Evolutionary conservation across 2,329 filamentous ascomycete genomes (phyloP), one percentile per base, ranked within the genome.

Genomic region (Hypoxylon sp.): DNA sequence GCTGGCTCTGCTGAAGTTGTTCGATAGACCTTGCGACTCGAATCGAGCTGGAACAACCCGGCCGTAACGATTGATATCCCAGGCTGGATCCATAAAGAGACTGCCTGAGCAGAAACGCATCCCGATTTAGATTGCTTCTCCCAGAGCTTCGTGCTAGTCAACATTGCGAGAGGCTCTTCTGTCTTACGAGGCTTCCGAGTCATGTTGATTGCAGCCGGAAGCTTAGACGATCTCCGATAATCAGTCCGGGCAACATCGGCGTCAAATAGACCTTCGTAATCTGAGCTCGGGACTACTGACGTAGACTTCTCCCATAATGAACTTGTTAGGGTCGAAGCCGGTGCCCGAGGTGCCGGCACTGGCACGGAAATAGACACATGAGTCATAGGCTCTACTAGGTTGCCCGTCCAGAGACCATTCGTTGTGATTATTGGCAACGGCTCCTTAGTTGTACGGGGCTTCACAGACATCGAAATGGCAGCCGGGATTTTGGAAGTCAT

Each of bases 1-100:
- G 74, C 76, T 18, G 77, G 77, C 11, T 74, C 70, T 16, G 73
- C 72, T 3, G 70, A 68, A 22, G 78, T 78, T 9, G 74, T 78
- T 28, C 75, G 74, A 65, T 74, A 78, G 36, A 65, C 64, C 28
- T 68, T 72, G 45, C 75, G 73, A 52, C 66, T 74, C 18, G 71
- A 59, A 56, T 78, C 73, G n/a, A 77, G 71, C 53, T 74, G 70
- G 51, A 78, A 76, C 14, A 80, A 72, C 14, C 73, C 70, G 45
- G 59, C 36, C 8, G 66, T 32, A 9, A 24, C 38, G 5, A 33
- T 36, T 9, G 38, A 16, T 14, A 20, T 9, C 8, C 30, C 54
- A 30, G 67, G 42, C 40, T 64, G 56, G 9, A 38, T 59, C 72
- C 72, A 73, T 53, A 74, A 45, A 12, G 57, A 53, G 49, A 16